Base-by-base conservation (phyloP, 139 green algal species). In the Chara braunii region DNA sequence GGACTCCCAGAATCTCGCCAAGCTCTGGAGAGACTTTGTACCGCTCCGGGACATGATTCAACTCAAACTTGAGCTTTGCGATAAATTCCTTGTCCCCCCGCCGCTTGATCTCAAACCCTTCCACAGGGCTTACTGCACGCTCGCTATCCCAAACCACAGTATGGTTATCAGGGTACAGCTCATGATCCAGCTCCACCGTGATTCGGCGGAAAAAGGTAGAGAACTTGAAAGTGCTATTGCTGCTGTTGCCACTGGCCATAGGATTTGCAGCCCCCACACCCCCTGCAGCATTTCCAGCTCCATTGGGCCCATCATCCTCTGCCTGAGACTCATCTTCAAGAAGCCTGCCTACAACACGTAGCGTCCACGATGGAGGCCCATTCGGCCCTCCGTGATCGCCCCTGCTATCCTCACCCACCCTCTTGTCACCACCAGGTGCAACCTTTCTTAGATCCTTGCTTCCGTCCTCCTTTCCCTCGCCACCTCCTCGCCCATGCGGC, bases 101-200 rank as follows among this genome's bases (percentile, higher is more conserved):
- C 28, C 80, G 69, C 68, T 78, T 74, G 54, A 82, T 26, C 37
- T 84, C 77, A 32, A 84, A 82, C n/a, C 62, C 64, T 12, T 82
- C 65, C 52, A 60, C n/a, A 18, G 43, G 30, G 1, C 31, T 48
- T 28, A 30, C 33, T 11, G 57, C 69, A 2, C 43, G 23, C 3
- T 7, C 31, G 40, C 53, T 66, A 4, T 80, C 62, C 79, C 79
- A 83, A 24, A 83, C 37, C n/a, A 64, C 42, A 43, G 35, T 43
- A 23, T 51, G 29, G 2, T 30, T 51, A 12, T 51, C 60, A 9
- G 60, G 56, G 24, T 80, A 78, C 37, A 70, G 57, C 32, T 42
- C 44, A 14, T 48, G 33, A 51, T 84, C 77, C 43, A 86, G 45
- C 56, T 74, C 22, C 37, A 84, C 60, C 3, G 56, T 32, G 9